Conservation (phyloP, 179 eudicot species). For the Vitellaria paradoxa region DNA sequence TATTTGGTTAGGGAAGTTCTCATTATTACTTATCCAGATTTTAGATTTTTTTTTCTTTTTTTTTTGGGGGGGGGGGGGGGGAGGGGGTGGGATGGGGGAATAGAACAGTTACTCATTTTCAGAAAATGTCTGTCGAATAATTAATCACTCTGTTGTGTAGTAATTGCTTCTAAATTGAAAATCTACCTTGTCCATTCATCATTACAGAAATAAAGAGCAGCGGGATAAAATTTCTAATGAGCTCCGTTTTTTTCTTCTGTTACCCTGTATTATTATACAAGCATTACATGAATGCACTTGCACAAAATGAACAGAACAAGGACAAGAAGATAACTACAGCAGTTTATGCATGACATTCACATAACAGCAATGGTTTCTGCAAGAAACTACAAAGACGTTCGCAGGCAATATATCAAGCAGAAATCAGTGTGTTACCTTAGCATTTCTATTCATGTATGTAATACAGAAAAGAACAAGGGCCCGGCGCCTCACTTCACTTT, state of each 20-base stretch:
- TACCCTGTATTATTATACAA: neutral
- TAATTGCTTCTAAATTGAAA: no score
- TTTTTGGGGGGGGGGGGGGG: no score
- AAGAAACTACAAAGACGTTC: neutral
- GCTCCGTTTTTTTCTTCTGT: neutral
- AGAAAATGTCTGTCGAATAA: no score
- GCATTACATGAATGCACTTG: neutral
- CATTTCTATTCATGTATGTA: slow-evolving; percentile 50
- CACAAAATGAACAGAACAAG: neutral
- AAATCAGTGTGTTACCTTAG: slow-evolving; percentile 46
- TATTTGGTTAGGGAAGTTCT: neutral
- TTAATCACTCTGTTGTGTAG: no score
- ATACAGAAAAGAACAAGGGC: slow-evolving; percentile 71
- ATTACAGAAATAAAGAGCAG: neutral
- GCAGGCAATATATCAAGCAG: neutral
- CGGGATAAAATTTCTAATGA: neutral
- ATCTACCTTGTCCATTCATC: no score
- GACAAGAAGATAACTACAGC: neutral
- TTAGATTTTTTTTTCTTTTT: no score
- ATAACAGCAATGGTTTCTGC: neutral
- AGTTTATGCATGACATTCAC: neutral
- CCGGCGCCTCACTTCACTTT: slow-evolving; percentile 76
- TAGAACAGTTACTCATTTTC: no score
- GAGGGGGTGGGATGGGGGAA: no score
- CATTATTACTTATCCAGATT: neutral